Evolutionary conservation across 2,329 filamentous ascomycete genomes (phyloP).

Genomic region (Exophiala sideris): DNA sequence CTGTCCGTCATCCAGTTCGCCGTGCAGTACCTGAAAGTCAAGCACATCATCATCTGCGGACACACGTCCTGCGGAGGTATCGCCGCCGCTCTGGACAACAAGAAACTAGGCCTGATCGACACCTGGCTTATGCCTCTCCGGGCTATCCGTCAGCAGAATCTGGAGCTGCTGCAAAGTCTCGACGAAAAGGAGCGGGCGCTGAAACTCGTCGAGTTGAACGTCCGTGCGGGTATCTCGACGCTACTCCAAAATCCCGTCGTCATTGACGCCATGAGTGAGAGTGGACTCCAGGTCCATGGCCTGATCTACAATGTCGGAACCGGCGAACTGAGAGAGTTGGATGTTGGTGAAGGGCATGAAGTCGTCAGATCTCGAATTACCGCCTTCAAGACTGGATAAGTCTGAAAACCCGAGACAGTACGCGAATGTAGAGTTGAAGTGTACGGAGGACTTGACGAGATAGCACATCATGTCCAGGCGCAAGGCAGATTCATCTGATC

Average conservation of each 20-base stretch:
- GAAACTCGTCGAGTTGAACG: conserved; percentile 73
- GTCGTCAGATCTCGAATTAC: conserved; percentile 38
- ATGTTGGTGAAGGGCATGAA: conserved; percentile 42
- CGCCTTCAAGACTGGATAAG: conserved; percentile 36
- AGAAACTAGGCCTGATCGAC: conserved; percentile 58
- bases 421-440: no score
- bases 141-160: conserved; percentile 53
- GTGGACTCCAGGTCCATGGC: conserved; percentile 73
- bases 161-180: conserved; percentile 48
- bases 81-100: conserved; percentile 53
- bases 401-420: background rate
- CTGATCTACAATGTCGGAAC: conserved; percentile 66
- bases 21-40: conserved; percentile 66
- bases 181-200: conserved; percentile 49
- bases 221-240: conserved; percentile 63
- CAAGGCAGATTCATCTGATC: background rate
- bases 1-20: conserved; percentile 76
- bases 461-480: background rate
- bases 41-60: conserved; percentile 60
- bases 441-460: no score
- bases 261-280: conserved; percentile 65
- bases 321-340: conserved; percentile 54
- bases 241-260: conserved; percentile 67
- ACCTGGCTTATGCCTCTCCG: conserved; percentile 60
- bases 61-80: conserved; percentile 61